Percentiles rank a stretch among this genome's conserved stretches.
Evolutionary conservation across 495 filamentous ascomycete genomes (phyloP).

Genomic region (Thermochaetoides thermophila): DNA sequence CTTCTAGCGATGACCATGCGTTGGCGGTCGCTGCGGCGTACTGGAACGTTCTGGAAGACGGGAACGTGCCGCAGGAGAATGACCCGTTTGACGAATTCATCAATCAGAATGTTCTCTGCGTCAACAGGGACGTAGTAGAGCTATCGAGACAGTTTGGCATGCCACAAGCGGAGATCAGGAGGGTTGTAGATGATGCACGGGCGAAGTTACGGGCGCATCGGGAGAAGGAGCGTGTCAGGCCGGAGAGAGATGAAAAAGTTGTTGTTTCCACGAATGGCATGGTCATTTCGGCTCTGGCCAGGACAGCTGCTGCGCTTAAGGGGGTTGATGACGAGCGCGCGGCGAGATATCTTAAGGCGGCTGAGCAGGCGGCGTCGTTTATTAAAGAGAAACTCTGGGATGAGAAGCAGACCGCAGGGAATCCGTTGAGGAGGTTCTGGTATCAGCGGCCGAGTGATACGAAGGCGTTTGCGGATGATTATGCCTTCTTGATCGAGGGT

Average conservation of each 20-base stretch:
- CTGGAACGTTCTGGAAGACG: constrained; percentile 74
- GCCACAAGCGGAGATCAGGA: constrained; percentile 52
- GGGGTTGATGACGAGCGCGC: constrained; percentile 40
- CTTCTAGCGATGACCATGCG: constrained; percentile 34
- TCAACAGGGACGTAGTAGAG: constrained; percentile 37
- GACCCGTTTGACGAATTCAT: constrained; percentile 91
- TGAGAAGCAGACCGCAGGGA: constrained; percentile 25
- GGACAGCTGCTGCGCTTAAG: constrained; percentile 52
- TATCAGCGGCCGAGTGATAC: constrained; percentile 55
- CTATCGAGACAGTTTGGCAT: constrained; percentile 70
- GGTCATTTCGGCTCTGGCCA: constrained; percentile 68
- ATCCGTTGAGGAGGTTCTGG: constrained; percentile 60
- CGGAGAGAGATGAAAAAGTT: constrained; percentile 84
- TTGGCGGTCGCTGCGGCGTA: constrained; percentile 65
- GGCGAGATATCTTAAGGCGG: constrained; percentile 44
- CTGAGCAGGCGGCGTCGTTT: constrained; percentile 57
- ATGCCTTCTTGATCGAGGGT: constrained; percentile 76
- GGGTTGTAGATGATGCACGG: constrained; percentile 52
- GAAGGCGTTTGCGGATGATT: constrained; percentile 83
- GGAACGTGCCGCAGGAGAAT: constrained; percentile 71
- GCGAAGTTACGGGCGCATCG: constrained; percentile 59
- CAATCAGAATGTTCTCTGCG: constrained; percentile 51
- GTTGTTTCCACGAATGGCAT: constrained; percentile 81
- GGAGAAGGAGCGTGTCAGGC: constrained; percentile 59
- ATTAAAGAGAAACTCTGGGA: constrained; percentile 69